These are phyloP conservation scores for Pseudozyma sp. DNA, from an alignment of 1,284 basidiomycete species.

Conservation along the genomic window DNA sequence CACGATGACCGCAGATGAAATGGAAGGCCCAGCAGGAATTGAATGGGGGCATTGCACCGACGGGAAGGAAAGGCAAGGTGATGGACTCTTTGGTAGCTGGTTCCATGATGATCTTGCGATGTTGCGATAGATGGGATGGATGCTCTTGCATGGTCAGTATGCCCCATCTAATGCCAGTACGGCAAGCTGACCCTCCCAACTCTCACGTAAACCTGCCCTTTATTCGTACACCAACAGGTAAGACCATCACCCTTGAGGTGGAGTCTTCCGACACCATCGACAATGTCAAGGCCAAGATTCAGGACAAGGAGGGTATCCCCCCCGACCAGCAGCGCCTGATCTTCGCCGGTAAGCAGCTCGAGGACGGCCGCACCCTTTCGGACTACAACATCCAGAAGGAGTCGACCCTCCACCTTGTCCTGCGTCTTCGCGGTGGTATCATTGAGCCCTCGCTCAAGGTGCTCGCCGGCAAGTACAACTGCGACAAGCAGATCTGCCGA, in stretches of 20 bases:
- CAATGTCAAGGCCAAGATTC: constrained; percentile 71
- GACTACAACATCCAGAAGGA: constrained; percentile 84
- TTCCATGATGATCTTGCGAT: no score
- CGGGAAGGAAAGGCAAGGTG: no score
- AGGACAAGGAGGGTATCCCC: constrained; percentile 79
- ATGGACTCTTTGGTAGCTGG: no score
- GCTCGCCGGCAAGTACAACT: constrained; percentile 86
- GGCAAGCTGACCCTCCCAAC: constrained; percentile 11
- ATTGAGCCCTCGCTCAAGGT: constrained; percentile 71
- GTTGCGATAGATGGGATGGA: constrained; percentile 21
- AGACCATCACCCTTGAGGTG: constrained; percentile 70
- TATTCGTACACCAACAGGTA: constrained; percentile 54
- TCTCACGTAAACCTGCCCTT: not conserved
- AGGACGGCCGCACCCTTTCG: constrained; percentile 71
- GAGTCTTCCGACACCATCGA: constrained; percentile 69
- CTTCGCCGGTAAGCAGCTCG: constrained; percentile 97
- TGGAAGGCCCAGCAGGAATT: no score
- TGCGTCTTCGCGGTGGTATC: constrained; percentile 68
- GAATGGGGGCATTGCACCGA: no score
- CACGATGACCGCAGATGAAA: no score
- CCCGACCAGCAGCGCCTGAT: constrained; percentile 97
- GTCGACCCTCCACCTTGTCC: constrained; percentile 66
- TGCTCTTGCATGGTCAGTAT: not conserved
- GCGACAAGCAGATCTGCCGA: constrained; percentile 81
- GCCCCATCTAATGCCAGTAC: not conserved